phyloP scores from a whole-genome alignment of 768 basidiomycete species.

The Tulasnella sp. region DNA sequence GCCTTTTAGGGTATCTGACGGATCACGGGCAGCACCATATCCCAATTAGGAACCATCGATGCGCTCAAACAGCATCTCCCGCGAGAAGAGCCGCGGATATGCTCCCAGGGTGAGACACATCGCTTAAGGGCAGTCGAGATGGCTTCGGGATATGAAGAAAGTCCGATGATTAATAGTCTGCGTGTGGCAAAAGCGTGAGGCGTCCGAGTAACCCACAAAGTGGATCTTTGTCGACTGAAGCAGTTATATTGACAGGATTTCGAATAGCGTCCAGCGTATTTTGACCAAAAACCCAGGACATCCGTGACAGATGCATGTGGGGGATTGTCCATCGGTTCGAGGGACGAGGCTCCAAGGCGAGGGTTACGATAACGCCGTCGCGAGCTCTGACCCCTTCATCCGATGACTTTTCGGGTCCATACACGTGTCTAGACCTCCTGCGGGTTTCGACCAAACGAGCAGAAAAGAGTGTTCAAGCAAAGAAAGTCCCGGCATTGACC shows the following conservation, averaged over 20 bases:
- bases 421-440: neutral
- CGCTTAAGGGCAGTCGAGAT: neutral
- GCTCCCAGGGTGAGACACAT: neutral
- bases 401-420: neutral
- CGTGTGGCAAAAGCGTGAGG: neutral
- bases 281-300: neutral
- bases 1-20: neutral
- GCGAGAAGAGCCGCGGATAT: neutral
- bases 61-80: neutral
- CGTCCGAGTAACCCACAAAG: neutral
- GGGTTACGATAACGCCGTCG: neutral
- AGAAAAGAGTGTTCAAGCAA: neutral
- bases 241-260: neutral
- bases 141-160: neutral
- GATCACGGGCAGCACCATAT: neutral
- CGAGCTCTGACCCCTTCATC: neutral
- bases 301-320: neutral
- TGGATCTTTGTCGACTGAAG: neutral
- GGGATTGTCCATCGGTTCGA: neutral
- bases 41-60: conserved; percentile 1
- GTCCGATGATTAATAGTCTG: neutral
- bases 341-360: neutral
- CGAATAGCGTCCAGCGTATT: neutral
- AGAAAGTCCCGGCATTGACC: neutral
- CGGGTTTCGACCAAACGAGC: neutral